phyloP scores from a whole-genome alignment of 2,329 filamentous ascomycete genomes.

The Fusarium avenaceum region DNA sequence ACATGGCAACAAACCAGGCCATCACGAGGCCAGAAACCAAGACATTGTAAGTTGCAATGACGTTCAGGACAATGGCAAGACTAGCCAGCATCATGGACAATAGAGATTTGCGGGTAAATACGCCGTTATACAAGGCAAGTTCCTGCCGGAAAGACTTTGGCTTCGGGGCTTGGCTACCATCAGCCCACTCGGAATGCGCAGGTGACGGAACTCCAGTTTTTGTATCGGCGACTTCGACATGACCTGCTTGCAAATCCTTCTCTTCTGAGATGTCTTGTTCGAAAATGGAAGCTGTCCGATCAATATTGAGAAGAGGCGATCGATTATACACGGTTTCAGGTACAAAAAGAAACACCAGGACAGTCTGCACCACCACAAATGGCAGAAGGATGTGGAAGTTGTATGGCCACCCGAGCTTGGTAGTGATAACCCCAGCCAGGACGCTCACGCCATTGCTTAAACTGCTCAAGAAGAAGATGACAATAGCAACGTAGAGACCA shows the following conservation, averaged over 20 bases:
- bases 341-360: no score
- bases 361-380: neutral
- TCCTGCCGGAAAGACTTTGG: neutral
- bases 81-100: slow-evolving; percentile 18
- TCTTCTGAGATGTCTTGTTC: no score
- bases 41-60: slow-evolving; percentile 19
- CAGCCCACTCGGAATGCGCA: no score
- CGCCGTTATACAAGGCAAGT: slow-evolving; percentile 15
- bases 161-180: no score
- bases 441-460: slow-evolving; percentile 18
- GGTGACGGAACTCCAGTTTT: no score
- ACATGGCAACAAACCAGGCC: slow-evolving; percentile 23
- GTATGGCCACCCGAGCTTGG: slow-evolving; percentile 17
- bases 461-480: slow-evolving; percentile 4
- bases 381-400: slow-evolving; percentile 25
- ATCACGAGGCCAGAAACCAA: slow-evolving; percentile 15
- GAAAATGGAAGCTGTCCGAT: neutral
- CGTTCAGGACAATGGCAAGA: slow-evolving; percentile 9
- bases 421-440: slow-evolving; percentile 21
- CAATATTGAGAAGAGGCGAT: neutral
- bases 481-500: no score
- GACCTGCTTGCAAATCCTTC: no score
- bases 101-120: slow-evolving; percentile 9
- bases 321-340: slow-evolving; percentile 1
- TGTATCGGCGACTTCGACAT: no score